Evolutionary conservation across 768 basidiomycete genomes (phyloP).

Genomic region (Coprinellus micaceus): DNA sequence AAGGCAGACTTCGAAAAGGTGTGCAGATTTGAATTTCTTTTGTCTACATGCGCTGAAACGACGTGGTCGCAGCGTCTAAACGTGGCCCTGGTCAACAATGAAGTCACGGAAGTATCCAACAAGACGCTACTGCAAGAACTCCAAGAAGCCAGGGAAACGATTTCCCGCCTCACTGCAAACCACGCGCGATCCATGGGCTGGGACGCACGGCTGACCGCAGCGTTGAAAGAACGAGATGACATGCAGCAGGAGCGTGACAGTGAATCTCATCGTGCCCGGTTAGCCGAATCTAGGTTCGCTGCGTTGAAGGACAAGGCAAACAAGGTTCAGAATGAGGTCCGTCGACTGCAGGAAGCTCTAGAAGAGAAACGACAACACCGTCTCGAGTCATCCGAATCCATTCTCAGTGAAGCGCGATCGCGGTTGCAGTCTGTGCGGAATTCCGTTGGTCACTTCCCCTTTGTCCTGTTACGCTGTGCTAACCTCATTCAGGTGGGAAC

Average conservation of each 20-base stretch:
- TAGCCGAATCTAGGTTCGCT: constrained; percentile 64
- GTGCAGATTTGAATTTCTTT: not conserved
- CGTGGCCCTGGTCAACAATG: constrained; percentile 76
- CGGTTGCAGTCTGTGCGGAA: constrained; percentile 59
- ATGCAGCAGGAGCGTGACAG: constrained; percentile 77
- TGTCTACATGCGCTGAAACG: not conserved
- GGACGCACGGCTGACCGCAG: constrained; percentile 60
- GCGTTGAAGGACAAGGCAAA: constrained; percentile 72
- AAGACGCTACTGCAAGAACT: constrained; percentile 71
- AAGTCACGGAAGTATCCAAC: constrained; percentile 76
- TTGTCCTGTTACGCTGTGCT: constrained; percentile 6
- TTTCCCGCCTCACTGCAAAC: constrained; percentile 65
- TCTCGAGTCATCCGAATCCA: constrained; percentile 61
- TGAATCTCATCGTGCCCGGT: constrained; percentile 60
- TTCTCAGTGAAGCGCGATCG: constrained; percentile 62
- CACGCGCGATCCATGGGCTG: constrained; percentile 68
- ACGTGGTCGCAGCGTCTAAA: constrained; percentile 55
- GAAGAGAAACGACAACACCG: constrained; percentile 59
- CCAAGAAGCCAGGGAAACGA: constrained; percentile 63
- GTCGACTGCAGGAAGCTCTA: constrained; percentile 58
- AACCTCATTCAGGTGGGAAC: constrained; percentile 32
- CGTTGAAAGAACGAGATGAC: constrained; percentile 78
- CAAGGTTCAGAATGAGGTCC: constrained; percentile 66
- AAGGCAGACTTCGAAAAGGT: constrained; percentile 64
- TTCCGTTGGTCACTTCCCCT: constrained; percentile 39